Evolutionary conservation across 306 rosid genomes (phyloP).

Genomic region (Betula pendula): DNA sequence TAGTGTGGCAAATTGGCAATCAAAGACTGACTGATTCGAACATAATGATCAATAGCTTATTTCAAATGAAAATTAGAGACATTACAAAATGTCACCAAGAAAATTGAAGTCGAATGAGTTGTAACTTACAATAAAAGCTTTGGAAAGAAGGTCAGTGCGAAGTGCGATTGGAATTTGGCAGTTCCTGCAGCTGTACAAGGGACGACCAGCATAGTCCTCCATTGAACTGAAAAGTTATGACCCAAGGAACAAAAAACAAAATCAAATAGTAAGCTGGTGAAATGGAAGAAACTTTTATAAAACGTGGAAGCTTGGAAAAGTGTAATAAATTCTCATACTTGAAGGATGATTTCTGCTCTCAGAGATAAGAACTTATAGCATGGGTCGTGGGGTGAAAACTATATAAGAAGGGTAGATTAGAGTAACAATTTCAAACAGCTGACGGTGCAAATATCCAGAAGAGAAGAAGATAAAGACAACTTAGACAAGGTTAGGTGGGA

Average conservation of each 20-base stretch:
- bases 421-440: not conserved
- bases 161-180: conserved; percentile 3
- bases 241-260: not conserved
- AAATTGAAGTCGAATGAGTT: not conserved
- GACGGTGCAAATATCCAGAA: not conserved
- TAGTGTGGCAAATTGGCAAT: not conserved
- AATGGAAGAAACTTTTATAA: not conserved
- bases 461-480: too few species aligned
- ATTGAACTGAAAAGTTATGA: not conserved
- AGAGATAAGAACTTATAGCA: not conserved
- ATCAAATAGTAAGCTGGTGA: not conserved
- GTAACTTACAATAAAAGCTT: not conserved
- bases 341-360: not conserved
- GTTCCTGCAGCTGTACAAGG: not conserved
- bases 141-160: conserved; percentile 17
- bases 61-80: not conserved
- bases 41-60: not conserved
- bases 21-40: not conserved
- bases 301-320: not conserved
- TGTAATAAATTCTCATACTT: not conserved
- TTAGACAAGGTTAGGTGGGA: not conserved
- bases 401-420: not conserved
- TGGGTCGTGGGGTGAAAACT: not conserved
- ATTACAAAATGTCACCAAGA: not conserved
- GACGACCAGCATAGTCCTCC: not conserved